Conservation (phyloP, 495 filamentous ascomycete genomes). For the Ascodesmis nigricans region DNA sequence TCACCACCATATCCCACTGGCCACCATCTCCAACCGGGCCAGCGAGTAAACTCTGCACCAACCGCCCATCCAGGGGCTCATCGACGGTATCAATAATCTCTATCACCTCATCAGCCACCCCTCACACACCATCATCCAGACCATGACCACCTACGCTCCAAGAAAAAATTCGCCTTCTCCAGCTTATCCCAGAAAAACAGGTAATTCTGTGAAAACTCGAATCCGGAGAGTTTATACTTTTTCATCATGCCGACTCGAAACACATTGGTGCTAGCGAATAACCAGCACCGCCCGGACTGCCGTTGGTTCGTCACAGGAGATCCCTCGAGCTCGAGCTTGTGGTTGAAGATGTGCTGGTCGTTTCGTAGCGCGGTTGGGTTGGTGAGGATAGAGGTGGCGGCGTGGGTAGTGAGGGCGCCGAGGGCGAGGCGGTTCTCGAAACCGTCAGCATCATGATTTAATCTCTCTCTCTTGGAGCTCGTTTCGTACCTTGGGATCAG, state of each 20-base stretch:
- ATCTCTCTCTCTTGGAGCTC: background rate
- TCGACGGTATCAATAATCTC: conserved; percentile 48
- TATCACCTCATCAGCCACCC: conserved; percentile 2
- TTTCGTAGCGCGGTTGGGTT: conserved; percentile 29
- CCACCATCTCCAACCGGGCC: conserved; percentile 60
- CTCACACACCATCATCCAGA: background rate
- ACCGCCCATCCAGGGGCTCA: conserved; percentile 41
- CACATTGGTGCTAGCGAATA: conserved; percentile 71
- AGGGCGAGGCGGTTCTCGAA: conserved; percentile 20
- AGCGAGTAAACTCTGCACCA: conserved; percentile 42
- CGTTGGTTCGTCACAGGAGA: conserved; percentile 67
- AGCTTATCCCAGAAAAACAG: conserved; percentile 93
- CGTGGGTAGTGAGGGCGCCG: conserved; percentile 32
- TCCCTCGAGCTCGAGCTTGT: conserved; percentile 63
- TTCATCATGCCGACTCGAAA: conserved; percentile 70
- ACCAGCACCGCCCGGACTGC: conserved; percentile 62
- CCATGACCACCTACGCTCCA: conserved; percentile 30
- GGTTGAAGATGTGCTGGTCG: conserved; percentile 60
- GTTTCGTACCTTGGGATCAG: conserved; percentile 14
- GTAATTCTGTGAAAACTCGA: conserved; percentile 67
- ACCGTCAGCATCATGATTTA: background rate
- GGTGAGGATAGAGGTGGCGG: conserved; percentile 31
- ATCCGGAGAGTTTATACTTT: conserved; percentile 50
- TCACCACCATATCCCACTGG: conserved; percentile 85
- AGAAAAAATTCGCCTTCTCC: conserved; percentile 75